Evolutionary conservation across 345 rosid genomes (phyloP), one percentile per base, ranked within the genome.

Genomic region (Passiflora organensis): DNA sequence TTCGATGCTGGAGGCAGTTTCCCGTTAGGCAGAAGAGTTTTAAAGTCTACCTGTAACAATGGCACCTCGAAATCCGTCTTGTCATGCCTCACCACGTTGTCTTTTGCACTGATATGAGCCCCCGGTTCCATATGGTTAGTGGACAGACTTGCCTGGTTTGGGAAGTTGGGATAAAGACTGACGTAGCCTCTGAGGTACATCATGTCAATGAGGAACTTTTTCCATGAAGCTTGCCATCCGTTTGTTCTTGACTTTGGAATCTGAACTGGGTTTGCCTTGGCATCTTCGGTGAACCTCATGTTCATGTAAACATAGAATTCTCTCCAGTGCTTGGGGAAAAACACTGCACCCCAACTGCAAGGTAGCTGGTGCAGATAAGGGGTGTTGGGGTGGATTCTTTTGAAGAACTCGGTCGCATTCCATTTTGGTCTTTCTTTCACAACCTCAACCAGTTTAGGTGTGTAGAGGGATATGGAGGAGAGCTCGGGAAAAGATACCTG

Each of bases 161-260:
- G 99, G 71, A 93, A 93, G 61, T 93, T 93, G 0, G 99, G 99
- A 55, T 89, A 93, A 6, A 93, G 85, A 64, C 87, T 89, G 0
- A 93, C 99, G 21, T 93, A 93, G 10, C 99, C 99, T 65, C 99
- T 70, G 6, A 93, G 82, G 63, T 93, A 89, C 99, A 93, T 93
- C 96, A 93, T 80, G 74, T 93, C 97, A 17, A 93, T 86, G 22
- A 93, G 77, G 72, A 93, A 93, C 39, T 93, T 93, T 73, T 93
- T 93, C 99, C 99, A 93, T 1, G 99, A 93, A 24, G 99, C 97
- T 73, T 93, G 99, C 99, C 99, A 93, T 18, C 99, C 99, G 52
- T 93, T 93, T 24, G 99, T 93, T 55, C 99, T 73, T 0, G 99
- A 93, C 53, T 80, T 93, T 0, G 99, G 99, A 51, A 93, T 93